A percentile compares a stretch with the other conserved stretches of the same genome.
Conservation (phyloP, 2,329 filamentous ascomycete species). For the Aspergillus sp. region DNA sequence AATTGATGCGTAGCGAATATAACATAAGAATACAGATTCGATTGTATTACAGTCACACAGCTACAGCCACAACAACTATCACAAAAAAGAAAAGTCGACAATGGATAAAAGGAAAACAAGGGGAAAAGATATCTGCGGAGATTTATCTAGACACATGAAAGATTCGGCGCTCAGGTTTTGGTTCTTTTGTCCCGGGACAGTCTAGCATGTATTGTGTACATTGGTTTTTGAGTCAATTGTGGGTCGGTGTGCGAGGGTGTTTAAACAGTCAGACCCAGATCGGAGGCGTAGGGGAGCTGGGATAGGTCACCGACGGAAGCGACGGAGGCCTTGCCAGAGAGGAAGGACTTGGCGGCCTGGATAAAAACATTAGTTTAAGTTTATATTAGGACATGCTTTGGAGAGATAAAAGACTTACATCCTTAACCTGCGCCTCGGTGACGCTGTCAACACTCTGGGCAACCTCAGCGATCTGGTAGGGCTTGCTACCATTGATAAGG, state of each 20-base stretch:
- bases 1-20: neutral
- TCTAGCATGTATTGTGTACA: slow-evolving; percentile 41
- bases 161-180: slow-evolving; percentile 20
- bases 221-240: neutral
- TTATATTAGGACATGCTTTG: neutral
- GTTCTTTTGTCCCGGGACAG: slow-evolving; percentile 31
- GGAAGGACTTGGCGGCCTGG: slow-evolving; percentile 82
- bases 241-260: slow-evolving; percentile 10
- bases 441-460: slow-evolving; percentile 78
- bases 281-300: slow-evolving; percentile 86
- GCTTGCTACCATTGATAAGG: slow-evolving; percentile 76
- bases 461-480: slow-evolving; percentile 79
- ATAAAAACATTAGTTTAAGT: slow-evolving; percentile 19
- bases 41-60: slow-evolving; percentile 42
- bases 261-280: slow-evolving; percentile 93
- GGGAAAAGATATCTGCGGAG: slow-evolving; percentile 37
- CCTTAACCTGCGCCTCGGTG: slow-evolving; percentile 78
- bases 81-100: slow-evolving; percentile 4
- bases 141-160: slow-evolving; percentile 38
- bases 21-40: slow-evolving; percentile 30
- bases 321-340: slow-evolving; percentile 86
- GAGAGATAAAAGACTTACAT: slow-evolving; percentile 57
- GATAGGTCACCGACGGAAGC: slow-evolving; percentile 89
- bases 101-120: slow-evolving; percentile 1
- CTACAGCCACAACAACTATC: slow-evolving; percentile 32